These are phyloP conservation scores for Glomus cerebriforme DNA, from an alignment of 192 early-diverging fungal genomes.

Conservation along the genomic window DNA sequence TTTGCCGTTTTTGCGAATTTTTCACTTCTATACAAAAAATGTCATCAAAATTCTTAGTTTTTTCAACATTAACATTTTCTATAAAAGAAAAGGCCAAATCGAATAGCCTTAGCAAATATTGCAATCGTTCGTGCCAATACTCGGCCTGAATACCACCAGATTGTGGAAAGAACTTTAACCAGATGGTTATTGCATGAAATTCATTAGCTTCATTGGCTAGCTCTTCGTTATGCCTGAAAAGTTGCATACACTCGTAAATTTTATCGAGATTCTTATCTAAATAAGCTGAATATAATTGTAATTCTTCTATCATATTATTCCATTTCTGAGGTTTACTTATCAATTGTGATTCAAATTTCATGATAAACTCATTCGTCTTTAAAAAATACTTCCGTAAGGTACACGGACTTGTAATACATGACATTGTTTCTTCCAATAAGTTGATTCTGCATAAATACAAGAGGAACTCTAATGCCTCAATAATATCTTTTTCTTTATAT, in stretches of 20 bases:
- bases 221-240: no score
- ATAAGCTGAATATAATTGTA: no score
- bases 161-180: background rate
- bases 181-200: conserved; percentile 1
- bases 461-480: background rate
- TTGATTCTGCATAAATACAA: conserved; percentile 6
- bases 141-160: background rate
- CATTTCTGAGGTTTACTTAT: background rate
- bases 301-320: background rate
- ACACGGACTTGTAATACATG: background rate
- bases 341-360: background rate
- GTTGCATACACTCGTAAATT: no score
- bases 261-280: no score
- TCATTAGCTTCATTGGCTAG: no score
- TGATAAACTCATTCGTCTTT: background rate
- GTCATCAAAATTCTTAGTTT: conserved; percentile 8
- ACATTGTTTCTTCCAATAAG: background rate
- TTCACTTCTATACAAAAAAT: conserved; percentile 4
- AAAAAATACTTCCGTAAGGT: background rate
- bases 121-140: background rate
- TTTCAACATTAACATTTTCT: background rate
- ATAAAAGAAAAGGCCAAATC: background rate
- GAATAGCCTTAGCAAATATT: background rate
- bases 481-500: background rate
- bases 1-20: background rate